These are phyloP conservation scores for Lasiosphaeriaceae sp. DNA, from an alignment of 495 filamentous ascomycete genomes.

Conservation along the genomic window DNA sequence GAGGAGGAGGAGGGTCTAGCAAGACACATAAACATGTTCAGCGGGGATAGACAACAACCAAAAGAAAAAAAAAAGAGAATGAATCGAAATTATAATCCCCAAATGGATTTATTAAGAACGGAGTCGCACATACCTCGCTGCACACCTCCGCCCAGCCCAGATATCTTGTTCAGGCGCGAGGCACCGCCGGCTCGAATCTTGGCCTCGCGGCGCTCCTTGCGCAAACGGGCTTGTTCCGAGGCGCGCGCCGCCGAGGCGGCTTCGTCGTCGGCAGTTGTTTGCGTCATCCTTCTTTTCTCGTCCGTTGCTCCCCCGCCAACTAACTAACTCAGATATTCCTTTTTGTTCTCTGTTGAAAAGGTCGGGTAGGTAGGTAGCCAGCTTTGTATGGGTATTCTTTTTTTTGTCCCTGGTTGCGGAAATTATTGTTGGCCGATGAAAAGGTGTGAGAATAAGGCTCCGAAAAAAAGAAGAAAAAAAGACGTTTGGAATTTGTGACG, in stretches of 20 bases:
- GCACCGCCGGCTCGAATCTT: constrained; percentile 83
- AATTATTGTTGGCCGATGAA: too few relatives aligned
- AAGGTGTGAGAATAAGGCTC: too few relatives aligned
- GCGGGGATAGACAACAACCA: background rate
- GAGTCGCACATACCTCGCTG: constrained; percentile 36
- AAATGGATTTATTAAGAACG: too few relatives aligned
- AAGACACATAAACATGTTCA: background rate
- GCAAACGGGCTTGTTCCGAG: constrained; percentile 72
- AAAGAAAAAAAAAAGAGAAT: background rate
- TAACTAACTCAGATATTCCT: too few relatives aligned
- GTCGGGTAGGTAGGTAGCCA: too few relatives aligned
- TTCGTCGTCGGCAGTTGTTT: constrained; percentile 19
- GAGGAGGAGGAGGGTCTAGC: background rate
- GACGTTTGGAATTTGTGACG: background rate
- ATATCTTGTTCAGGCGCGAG: constrained; percentile 79
- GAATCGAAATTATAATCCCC: too few relatives aligned
- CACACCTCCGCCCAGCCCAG: constrained; percentile 67
- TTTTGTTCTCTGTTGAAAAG: too few relatives aligned
- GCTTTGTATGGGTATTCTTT: too few relatives aligned
- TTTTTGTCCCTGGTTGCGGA: too few relatives aligned
- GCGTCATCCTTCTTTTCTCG: background rate
- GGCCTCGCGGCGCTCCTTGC: constrained; percentile 85
- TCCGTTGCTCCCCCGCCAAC: background rate
- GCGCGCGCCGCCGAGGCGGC: constrained; percentile 58
- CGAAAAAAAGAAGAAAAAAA: background rate